Percentiles rank a stretch among this genome's conserved stretches.
Evolutionary conservation across 331 rosid species (phyloP).

Genomic region (Saraca asoca): DNA sequence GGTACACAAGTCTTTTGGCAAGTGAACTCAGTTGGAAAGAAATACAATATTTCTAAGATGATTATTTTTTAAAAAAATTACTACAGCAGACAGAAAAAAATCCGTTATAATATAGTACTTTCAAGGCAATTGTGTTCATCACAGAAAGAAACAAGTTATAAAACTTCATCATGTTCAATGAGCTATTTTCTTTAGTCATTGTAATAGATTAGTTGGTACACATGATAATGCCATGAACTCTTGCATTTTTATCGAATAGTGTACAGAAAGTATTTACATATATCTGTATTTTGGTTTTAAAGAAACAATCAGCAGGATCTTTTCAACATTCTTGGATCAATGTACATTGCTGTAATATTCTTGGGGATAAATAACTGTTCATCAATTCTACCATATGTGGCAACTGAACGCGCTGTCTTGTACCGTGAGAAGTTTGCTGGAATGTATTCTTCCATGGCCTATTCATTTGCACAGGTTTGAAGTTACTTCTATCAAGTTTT

Average conservation of each 20-base stretch:
- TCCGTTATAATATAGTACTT: not conserved
- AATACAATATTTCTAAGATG: not conserved
- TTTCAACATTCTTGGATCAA: slow-evolving; percentile 75
- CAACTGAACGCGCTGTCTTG: slow-evolving; percentile 69
- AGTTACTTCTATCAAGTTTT: slow-evolving; percentile 24
- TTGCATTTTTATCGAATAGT: not conserved
- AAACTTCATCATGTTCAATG: slow-evolving; percentile 14
- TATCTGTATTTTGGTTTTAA: slow-evolving; percentile 14
- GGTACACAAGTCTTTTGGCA: not conserved
- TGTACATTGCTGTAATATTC: slow-evolving; percentile 73
- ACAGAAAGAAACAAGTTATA: slow-evolving; percentile 9
- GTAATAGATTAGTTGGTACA: not conserved
- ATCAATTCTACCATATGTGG: slow-evolving; percentile 63
- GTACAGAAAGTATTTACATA: slow-evolving; percentile 23
- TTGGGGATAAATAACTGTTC: slow-evolving; percentile 75
- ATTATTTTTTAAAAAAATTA: slow-evolving; percentile 7
- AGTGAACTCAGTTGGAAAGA: slow-evolving; percentile 1
- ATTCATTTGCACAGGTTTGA: slow-evolving; percentile 79
- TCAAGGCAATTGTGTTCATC: not conserved
- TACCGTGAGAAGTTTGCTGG: slow-evolving; percentile 88
- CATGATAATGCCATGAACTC: slow-evolving; percentile 1
- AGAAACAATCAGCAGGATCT: slow-evolving; percentile 82
- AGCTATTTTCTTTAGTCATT: not conserved
- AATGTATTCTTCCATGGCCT: slow-evolving; percentile 86
- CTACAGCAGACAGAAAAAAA: slow-evolving; percentile 3